Evolutionary conservation across 2,329 filamentous ascomycete genomes (phyloP).

Genomic region (Sporothrix variecibatus): DNA sequence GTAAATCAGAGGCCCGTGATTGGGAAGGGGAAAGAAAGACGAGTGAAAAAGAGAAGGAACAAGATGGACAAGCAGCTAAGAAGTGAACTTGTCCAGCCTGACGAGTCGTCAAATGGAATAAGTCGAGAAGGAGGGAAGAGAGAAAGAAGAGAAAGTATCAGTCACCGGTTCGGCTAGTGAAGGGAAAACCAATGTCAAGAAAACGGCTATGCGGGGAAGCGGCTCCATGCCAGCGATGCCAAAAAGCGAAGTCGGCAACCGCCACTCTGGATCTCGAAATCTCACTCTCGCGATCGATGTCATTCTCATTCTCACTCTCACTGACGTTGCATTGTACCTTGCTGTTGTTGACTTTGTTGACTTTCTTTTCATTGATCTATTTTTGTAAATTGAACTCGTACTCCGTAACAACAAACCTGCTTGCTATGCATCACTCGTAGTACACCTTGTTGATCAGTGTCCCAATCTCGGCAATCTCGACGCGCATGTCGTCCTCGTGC

Average conservation of each 20-base stretch:
- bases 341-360: not conserved
- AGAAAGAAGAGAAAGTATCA: not conserved
- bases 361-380: not conserved
- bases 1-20: not conserved
- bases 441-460: slow-evolving; percentile 43
- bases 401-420: not conserved
- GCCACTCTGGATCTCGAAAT: not conserved
- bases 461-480: slow-evolving; percentile 43
- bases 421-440: slow-evolving; percentile 37
- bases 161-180: not conserved
- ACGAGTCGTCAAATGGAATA: not conserved
- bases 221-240: not conserved
- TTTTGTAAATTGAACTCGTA: not conserved
- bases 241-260: not conserved
- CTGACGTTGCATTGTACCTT: not conserved
- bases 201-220: not conserved
- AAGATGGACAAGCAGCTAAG: not conserved
- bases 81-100: not conserved
- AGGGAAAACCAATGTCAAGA: no score
- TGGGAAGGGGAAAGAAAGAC: not conserved
- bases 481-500: slow-evolving; percentile 37
- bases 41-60: not conserved
- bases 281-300: not conserved
- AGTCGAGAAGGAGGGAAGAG: not conserved
- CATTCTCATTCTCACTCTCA: not conserved